Conservation (phyloP, 257 asterid genomes). For the Salvia hispanica region DNA sequence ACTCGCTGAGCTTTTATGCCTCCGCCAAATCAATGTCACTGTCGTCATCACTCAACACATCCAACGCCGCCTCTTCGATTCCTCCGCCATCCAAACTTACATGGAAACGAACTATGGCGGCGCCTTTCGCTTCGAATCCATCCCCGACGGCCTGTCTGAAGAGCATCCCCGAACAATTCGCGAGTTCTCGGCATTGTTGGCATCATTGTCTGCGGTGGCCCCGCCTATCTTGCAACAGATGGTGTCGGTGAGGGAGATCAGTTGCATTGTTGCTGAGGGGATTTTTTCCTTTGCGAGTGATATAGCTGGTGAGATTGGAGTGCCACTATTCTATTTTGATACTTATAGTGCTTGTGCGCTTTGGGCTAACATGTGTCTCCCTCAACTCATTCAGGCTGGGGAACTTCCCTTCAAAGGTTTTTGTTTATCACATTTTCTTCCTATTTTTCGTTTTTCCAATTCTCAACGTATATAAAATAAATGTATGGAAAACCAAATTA, state of each 20-base stretch:
- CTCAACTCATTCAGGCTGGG: conserved; percentile 54
- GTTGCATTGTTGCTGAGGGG: too few relatives aligned
- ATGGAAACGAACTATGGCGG: too few relatives aligned
- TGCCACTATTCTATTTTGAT: conserved; percentile 58
- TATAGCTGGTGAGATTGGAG: not conserved
- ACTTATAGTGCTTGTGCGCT: conserved; percentile 62
- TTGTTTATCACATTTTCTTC: not conserved
- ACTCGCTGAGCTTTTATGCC: conserved; percentile 52
- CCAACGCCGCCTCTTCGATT: conserved; percentile 44
- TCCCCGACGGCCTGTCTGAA: conserved; percentile 53
- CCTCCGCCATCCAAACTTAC: not conserved
- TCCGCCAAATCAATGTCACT: conserved; percentile 42
- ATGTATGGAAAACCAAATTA: too few relatives aligned
- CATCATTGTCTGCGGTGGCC: not conserved
- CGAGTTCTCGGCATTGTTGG: too few relatives aligned
- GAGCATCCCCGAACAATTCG: too few relatives aligned
- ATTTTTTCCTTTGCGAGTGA: too few relatives aligned
- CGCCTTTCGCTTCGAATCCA: conserved; percentile 36
- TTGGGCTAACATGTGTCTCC: conserved; percentile 52
- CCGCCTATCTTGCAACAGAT: not conserved
- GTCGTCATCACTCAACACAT: conserved; percentile 60
- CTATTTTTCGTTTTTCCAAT: too few relatives aligned
- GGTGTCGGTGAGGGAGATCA: too few relatives aligned
- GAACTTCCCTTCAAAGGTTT: conserved; percentile 61
- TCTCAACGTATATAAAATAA: too few relatives aligned